Evolutionary conservation across 176 grass and related monocot species (phyloP).

Genomic region (Typha latifolia): DNA sequence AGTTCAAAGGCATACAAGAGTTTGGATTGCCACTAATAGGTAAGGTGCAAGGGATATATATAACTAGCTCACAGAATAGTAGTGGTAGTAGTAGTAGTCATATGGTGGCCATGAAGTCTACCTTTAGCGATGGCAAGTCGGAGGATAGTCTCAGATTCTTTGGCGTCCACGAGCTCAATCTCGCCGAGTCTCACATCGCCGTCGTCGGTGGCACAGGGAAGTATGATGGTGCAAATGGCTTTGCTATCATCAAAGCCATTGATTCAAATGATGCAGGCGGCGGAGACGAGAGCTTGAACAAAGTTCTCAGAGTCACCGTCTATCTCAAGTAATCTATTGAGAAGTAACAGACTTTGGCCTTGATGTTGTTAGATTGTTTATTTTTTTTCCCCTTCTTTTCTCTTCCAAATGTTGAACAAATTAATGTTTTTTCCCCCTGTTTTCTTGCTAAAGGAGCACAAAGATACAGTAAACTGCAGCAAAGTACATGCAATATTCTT

Average conservation of each 20-base stretch:
- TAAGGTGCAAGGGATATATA: slow-evolving; percentile 47
- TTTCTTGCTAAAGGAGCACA: too few relatives aligned
- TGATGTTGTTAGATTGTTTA: too few relatives aligned
- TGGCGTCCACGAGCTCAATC: slow-evolving; percentile 15
- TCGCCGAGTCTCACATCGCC: slow-evolving; percentile 47
- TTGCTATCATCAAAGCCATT: slow-evolving; percentile 29
- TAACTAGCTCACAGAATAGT: slow-evolving; percentile 33
- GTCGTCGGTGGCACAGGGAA: slow-evolving; percentile 61
- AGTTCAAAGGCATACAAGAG: slow-evolving; percentile 27
- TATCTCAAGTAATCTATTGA: slow-evolving; percentile 34
- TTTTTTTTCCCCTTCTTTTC: too few relatives aligned
- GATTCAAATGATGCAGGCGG: not conserved
- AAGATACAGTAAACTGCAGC: too few relatives aligned
- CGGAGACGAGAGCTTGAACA: slow-evolving; percentile 6
- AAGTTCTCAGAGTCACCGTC: slow-evolving; percentile 21
- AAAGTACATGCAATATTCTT: too few relatives aligned
- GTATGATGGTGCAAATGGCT: slow-evolving; percentile 33
- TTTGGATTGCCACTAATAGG: slow-evolving; percentile 28
- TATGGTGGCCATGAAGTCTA: slow-evolving; percentile 50
- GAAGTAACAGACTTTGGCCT: not conserved
- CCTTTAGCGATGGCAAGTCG: not conserved
- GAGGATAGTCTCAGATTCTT: slow-evolving; percentile 67
- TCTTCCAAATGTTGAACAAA: too few relatives aligned
- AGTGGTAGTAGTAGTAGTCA: slow-evolving; percentile 17
- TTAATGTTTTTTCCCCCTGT: too few relatives aligned